These are phyloP conservation scores for Echria macrotheca DNA, from an alignment of 495 filamentous ascomycete genomes.

Conservation along the genomic window DNA sequence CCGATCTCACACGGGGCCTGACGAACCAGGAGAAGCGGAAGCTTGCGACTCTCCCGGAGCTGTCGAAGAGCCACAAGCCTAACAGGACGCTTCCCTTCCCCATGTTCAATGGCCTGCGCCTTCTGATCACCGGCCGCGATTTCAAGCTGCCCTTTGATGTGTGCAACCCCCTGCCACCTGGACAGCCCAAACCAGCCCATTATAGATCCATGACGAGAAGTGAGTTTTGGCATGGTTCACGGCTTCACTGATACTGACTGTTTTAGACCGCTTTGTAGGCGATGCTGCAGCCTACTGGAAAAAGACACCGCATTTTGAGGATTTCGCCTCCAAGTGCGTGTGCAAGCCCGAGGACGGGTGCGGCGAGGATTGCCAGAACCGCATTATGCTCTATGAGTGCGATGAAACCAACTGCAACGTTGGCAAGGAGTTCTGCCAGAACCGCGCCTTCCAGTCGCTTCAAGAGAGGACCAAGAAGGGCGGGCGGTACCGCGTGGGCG, in stretches of 20 bases:
- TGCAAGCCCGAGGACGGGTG: conserved; percentile 75
- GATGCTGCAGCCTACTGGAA: conserved; percentile 84
- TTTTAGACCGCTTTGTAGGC: conserved; percentile 65
- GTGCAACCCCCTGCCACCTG: conserved; percentile 75
- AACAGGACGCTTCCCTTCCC: conserved; percentile 42
- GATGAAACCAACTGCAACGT: conserved; percentile 83
- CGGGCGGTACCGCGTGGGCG: conserved; percentile 80
- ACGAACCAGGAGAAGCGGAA: conserved; percentile 56
- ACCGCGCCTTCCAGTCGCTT: conserved; percentile 80
- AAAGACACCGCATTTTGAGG: conserved; percentile 64
- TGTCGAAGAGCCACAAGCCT: conserved; percentile 30
- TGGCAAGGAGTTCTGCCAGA: conserved; percentile 64
- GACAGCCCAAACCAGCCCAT: conserved; percentile 84
- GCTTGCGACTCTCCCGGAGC: conserved; percentile 49
- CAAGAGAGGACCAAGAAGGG: conserved; percentile 69
- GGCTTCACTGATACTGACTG: not conserved
- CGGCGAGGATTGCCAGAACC: conserved; percentile 84
- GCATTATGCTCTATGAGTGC: conserved; percentile 96
- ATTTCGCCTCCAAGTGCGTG: conserved; percentile 70
- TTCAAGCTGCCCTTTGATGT: conserved; percentile 88
- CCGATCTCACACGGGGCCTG: conserved; percentile 54
- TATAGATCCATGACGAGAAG: conserved; percentile 89
- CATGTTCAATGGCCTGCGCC: conserved; percentile 42
- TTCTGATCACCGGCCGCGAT: conserved; percentile 63
- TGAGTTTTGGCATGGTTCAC: conserved; percentile 27